phyloP scores from a whole-genome alignment of 768 basidiomycete genomes.

The Tulasnella sp. region DNA sequence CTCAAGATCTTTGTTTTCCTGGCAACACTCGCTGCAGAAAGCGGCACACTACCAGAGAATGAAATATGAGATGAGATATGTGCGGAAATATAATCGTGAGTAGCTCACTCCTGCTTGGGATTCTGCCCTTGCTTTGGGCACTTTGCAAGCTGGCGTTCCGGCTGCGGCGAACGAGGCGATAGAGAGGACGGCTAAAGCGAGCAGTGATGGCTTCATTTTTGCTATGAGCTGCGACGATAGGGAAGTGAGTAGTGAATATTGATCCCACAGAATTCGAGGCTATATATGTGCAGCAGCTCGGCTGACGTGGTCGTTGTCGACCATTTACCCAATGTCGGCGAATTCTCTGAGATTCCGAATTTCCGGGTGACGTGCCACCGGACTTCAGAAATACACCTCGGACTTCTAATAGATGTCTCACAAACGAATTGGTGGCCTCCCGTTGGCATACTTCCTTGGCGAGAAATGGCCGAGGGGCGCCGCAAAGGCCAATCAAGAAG shows the following conservation, averaged over 20 bases:
- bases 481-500: too few relatives aligned
- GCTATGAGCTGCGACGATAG: background rate
- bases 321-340: background rate
- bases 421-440: too few relatives aligned
- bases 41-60: background rate
- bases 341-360: conserved; percentile 8
- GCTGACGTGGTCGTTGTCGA: conserved; percentile 4
- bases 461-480: too few relatives aligned
- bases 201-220: background rate
- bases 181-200: background rate
- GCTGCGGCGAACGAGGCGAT: background rate
- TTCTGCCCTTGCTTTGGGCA: background rate
- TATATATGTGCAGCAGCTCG: background rate
- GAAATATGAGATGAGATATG: background rate
- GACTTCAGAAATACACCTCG: background rate
- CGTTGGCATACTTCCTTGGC: too few relatives aligned
- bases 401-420: background rate
- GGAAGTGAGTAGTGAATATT: background rate
- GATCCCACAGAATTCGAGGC: background rate
- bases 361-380: background rate
- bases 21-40: background rate
- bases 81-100: background rate
- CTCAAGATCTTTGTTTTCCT: background rate
- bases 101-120: background rate
- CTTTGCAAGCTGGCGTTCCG: background rate